Conservation (phyloP, 495 filamentous ascomycete genomes). For the Neurospora terricola region DNA sequence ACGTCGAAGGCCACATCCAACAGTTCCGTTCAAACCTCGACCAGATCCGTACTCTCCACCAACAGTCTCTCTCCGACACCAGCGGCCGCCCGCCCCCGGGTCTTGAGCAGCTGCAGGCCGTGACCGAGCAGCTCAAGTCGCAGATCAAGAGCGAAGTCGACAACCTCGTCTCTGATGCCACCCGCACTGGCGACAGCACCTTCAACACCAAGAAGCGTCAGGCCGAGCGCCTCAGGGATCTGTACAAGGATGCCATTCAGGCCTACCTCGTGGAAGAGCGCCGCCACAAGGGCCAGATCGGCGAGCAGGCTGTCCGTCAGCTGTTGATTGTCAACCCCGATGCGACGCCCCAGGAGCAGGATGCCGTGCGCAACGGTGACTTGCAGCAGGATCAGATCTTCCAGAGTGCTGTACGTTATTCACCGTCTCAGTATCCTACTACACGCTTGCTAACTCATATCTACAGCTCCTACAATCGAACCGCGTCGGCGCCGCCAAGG, state of each 20-base stretch:
- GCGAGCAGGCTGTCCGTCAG: slow-evolving; percentile 63
- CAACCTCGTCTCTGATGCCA: slow-evolving; percentile 51
- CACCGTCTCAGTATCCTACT: neutral
- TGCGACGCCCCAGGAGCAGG: slow-evolving; percentile 53
- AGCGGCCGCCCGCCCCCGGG: slow-evolving; percentile 38
- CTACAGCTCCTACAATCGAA: slow-evolving; percentile 52
- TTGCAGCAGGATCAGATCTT: slow-evolving; percentile 70
- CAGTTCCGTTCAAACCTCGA: slow-evolving; percentile 44
- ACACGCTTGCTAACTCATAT: slow-evolving; percentile 6
- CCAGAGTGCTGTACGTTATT: slow-evolving; percentile 54
- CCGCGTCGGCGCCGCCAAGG: slow-evolving; percentile 53
- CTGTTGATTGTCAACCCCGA: slow-evolving; percentile 69
- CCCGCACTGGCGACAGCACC: slow-evolving; percentile 43
- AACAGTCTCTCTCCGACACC: slow-evolving; percentile 45
- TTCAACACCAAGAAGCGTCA: slow-evolving; percentile 51
- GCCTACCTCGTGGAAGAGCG: slow-evolving; percentile 56
- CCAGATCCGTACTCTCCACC: slow-evolving; percentile 49
- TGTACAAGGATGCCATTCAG: slow-evolving; percentile 53
- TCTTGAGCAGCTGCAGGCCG: slow-evolving; percentile 50
- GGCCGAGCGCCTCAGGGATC: slow-evolving; percentile 50
- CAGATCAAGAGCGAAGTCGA: slow-evolving; percentile 60
- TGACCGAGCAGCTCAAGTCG: slow-evolving; percentile 49
- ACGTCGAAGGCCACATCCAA: slow-evolving; percentile 46
- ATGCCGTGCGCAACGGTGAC: slow-evolving; percentile 52
- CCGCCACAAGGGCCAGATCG: slow-evolving; percentile 52